Evolutionary conservation across 2,329 filamentous ascomycete species (phyloP), one percentile per base, ranked within the genome.

Genomic region (Chaetomiaceae sp.): DNA sequence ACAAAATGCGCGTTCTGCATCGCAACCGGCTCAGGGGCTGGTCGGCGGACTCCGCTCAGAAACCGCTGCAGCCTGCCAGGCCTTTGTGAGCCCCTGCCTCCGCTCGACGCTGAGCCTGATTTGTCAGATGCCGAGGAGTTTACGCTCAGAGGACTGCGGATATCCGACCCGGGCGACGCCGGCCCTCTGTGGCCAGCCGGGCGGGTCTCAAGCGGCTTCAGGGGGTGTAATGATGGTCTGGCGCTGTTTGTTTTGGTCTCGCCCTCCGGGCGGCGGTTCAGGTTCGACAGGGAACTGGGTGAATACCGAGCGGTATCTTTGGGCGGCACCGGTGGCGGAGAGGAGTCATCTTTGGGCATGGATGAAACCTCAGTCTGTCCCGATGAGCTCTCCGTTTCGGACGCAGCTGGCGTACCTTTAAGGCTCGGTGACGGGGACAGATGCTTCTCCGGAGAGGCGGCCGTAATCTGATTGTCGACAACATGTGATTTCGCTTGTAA

Each of bases 41-140:
- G 65, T 19, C 63, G 60, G 8, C 25, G 68, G 56, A 56, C 67
- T 60, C 57, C 65, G 53, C 67, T 72, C 14, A 77, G 59, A 25
- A 78, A 60, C 9, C 74, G 68, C 42, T 72, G 68, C 2, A 77
- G 60, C 53, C 69, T 73, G 51, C 66, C 68, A 1, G 66, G 66
- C 36, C 69, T 72, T 49, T 69, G 69, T 14, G 65, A 53, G 4
- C 66, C 66, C 45, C 64, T 70, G 1, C 67, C 65, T n/a, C 68
- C 71, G 48, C 68, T 73, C 42, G 68, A 53, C 2, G 64, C 55
- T 1, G 70, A 71, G 15, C 47, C 59, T 0, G 69, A 65, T 3
- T 56, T 58, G 22, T 66, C 66, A 2, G 66, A 67, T 11, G 50
- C 56, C 1, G 59, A 64, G 1, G 67, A 68, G 4, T 43, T 56